phyloP scores from a whole-genome alignment of 2,329 filamentous ascomycete species.

The Fusarium circinatum region DNA sequence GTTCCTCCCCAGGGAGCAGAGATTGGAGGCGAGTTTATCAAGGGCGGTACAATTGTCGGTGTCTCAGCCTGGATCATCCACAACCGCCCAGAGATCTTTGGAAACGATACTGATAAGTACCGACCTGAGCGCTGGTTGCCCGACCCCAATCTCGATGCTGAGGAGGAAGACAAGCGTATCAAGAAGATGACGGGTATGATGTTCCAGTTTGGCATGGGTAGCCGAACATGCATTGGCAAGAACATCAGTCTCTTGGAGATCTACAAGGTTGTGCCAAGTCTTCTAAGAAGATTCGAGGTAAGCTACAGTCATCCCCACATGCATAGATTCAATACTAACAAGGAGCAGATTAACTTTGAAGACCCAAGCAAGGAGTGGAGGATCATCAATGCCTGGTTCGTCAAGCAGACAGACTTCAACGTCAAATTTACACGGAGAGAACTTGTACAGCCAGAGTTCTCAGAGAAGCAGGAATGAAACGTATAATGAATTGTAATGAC shows the following conservation, averaged over 20 bases:
- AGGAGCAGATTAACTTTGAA: conserved; percentile 60
- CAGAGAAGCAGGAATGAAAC: conserved; percentile 12
- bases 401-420: conserved; percentile 68
- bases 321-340: neutral
- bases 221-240: conserved; percentile 76
- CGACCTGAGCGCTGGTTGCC: conserved; percentile 74
- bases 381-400: conserved; percentile 70
- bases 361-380: conserved; percentile 67
- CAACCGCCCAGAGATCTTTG: conserved; percentile 73
- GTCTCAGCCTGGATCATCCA: conserved; percentile 82
- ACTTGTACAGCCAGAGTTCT: conserved; percentile 51
- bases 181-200: conserved; percentile 45
- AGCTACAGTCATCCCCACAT: fast-evolving
- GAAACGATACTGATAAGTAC: conserved; percentile 71
- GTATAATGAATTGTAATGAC: neutral
- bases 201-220: conserved; percentile 75
- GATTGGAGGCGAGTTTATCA: conserved; percentile 70
- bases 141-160: conserved; percentile 51
- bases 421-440: conserved; percentile 57
- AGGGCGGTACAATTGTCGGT: conserved; percentile 78
- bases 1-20: conserved; percentile 72
- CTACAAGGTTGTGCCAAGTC: conserved; percentile 67
- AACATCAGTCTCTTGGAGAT: conserved; percentile 72
- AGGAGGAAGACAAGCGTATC: conserved; percentile 56
- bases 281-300: conserved; percentile 40